A percentile compares a stretch with the other conserved stretches of the same genome.
These are phyloP conservation scores for Oenanthe sinensis DNA, from an alignment of 129 eudicot species.

Conservation along the genomic window DNA sequence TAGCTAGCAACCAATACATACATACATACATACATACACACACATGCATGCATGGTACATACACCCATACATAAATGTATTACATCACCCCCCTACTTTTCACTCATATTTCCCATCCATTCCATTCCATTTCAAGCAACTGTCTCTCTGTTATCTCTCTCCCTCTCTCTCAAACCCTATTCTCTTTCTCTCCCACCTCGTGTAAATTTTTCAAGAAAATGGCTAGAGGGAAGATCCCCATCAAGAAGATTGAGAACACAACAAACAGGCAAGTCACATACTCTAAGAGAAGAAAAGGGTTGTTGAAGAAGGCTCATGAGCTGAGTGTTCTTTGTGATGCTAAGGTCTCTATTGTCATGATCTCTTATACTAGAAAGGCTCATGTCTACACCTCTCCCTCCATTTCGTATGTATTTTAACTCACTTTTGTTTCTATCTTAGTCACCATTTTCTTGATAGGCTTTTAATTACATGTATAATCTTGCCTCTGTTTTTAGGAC, in stretches of 20 bases:
- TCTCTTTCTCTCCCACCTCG: neutral
- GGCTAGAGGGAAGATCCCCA: constrained; percentile 25
- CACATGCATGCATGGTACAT: too few relatives aligned
- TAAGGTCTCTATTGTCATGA: constrained; percentile 70
- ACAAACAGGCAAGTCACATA: constrained; percentile 84
- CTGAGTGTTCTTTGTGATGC: constrained; percentile 94
- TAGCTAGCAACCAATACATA: neutral
- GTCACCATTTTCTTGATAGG: neutral
- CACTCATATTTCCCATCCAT: neutral
- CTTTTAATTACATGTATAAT: neutral
- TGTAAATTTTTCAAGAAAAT: neutral
- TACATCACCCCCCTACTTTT: neutral
- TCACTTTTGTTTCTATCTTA: neutral
- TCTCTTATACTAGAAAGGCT: constrained; percentile 66
- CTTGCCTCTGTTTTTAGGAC: neutral
- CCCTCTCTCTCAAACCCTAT: neutral
- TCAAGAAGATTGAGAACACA: neutral
- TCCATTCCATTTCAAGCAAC: neutral
- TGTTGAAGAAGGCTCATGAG: constrained; percentile 82
- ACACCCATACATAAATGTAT: neutral
- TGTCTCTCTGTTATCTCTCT: neutral
- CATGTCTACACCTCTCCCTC: constrained; percentile 58
- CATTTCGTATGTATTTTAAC: constrained; percentile 35
- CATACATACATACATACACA: neutral
- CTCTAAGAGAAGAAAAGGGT: constrained; percentile 78